Base-by-base conservation (phyloP, 2,329 filamentous ascomycete genomes). In the Fusarium piperis region DNA sequence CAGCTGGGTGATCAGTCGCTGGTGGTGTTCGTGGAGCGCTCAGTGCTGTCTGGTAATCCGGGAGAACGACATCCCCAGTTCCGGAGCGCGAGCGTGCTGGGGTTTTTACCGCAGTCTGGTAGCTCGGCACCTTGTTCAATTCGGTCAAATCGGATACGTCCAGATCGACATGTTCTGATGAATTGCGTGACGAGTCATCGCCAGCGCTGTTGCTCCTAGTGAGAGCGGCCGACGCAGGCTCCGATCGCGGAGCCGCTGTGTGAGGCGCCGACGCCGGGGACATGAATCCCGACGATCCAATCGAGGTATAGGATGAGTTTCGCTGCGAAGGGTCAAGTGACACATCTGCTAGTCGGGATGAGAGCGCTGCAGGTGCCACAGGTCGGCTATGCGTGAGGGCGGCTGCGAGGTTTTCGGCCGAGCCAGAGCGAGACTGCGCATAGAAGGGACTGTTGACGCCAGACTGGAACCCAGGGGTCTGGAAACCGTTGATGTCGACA, bases 361-460 rank as follows among this genome's bases (percentile, higher is more conserved):
- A 93, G 73, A 89, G 87, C 65, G 82, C 86, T 33, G 86, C 87
- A n/a, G 87, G 88, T 15, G 81, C 75, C 13, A 83, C 74, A 13
- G 79, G 77, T 13, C 72, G 72, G 55, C 74, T 76, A 64, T 80
- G 75, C 2, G 74, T 70, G 58, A 82, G 78, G 90, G 83, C 5
- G 86, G 89, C 52, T 52, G 89, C 53, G 55, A 98, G 85, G 77
- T 98, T 95, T 76, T 98, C 96, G 11, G 87, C 84, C 0, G 95
- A 98, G 7, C 92, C 91, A 52, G 91, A 89, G 62, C 94, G 90
- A 60, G 93, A 92, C 57, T 90, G 88, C 9, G 85, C 87, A 75
- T 90, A 91, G 74, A 94, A 91, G 0, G 96, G 96, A 36, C 94
- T 98, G 78, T 89, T 94, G 64, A 94, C 87, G n/a, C 91, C 91